These are phyloP conservation scores for Alternaria viburni DNA, from an alignment of 2,329 filamentous ascomycete species.

Conservation along the genomic window DNA sequence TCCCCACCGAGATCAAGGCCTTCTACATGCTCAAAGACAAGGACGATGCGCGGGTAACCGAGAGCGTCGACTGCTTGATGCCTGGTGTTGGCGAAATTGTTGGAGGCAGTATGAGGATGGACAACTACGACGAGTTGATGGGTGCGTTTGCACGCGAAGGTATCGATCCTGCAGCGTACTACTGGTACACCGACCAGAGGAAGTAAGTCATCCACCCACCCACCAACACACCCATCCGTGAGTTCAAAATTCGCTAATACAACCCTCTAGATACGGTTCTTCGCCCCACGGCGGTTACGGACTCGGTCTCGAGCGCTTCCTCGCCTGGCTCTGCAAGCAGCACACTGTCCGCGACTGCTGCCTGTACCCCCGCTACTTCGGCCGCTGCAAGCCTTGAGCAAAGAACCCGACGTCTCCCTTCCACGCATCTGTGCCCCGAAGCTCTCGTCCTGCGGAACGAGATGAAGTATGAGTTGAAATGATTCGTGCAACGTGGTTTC, in stretches of 20 bases:
- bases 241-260: conserved; percentile 21
- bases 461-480: conserved; percentile 11
- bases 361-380: conserved; percentile 82
- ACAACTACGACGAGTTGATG: conserved; percentile 83
- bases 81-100: conserved; percentile 97
- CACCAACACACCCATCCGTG: background rate
- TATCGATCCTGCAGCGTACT: conserved; percentile 85
- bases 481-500: background rate
- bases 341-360: conserved; percentile 72
- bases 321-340: conserved; percentile 71
- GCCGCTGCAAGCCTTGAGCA: conserved; percentile 74
- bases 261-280: conserved; percentile 74
- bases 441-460: conserved; percentile 9
- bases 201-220: conserved; percentile 71
- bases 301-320: conserved; percentile 83
- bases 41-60: conserved; percentile 81
- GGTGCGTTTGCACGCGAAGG: conserved; percentile 85
- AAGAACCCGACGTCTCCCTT: background rate
- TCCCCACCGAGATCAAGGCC: conserved; percentile 96
- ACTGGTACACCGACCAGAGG: conserved; percentile 98
- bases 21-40: conserved; percentile 98
- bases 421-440: conserved; percentile 2
- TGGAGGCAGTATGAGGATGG: conserved; percentile 95
- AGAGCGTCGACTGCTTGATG: conserved; percentile 88
- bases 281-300: conserved; percentile 94